Conservation (phyloP, 768 basidiomycete species). For the Tubosaeta sp. region DNA sequence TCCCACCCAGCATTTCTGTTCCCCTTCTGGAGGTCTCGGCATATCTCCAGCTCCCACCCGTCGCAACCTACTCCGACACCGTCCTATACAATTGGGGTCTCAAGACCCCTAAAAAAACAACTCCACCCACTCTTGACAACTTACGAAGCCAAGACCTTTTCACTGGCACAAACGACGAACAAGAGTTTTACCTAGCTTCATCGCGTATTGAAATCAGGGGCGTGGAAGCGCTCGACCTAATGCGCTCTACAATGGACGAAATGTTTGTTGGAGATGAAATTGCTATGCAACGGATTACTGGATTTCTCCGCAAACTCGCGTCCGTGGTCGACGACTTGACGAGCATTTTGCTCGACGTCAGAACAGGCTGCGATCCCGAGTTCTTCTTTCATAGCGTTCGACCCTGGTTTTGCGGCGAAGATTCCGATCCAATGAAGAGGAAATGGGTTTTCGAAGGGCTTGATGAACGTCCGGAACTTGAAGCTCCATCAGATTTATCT, state of each 20-base stretch:
- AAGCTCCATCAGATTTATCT: conserved; percentile 51
- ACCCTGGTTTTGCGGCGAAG: conserved; percentile 79
- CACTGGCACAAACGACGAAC: conserved; percentile 75
- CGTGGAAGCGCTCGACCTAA: conserved; percentile 78
- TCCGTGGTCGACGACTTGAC: conserved; percentile 61
- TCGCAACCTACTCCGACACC: conserved; percentile 87
- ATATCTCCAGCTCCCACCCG: conserved; percentile 75
- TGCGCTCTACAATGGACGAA: conserved; percentile 85
- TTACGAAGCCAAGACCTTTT: conserved; percentile 66
- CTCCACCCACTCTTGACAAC: conserved; percentile 47
- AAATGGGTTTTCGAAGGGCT: conserved; percentile 62
- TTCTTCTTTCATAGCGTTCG: conserved; percentile 69
- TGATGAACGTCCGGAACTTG: conserved; percentile 40
- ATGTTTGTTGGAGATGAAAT: conserved; percentile 72
- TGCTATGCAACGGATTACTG: conserved; percentile 57
- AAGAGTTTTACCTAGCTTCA: conserved; percentile 84
- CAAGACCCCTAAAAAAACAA: conserved; percentile 25
- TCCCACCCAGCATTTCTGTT: conserved; percentile 68
- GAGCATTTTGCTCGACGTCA: conserved; percentile 56
- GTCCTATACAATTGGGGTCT: conserved; percentile 83
- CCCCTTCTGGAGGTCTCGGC: conserved; percentile 71
- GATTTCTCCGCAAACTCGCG: conserved; percentile 62
- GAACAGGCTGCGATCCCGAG: conserved; percentile 66
- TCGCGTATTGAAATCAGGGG: conserved; percentile 84
- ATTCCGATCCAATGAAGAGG: conserved; percentile 42